These are phyloP conservation scores for Drechslerella dactyloides DNA, from an alignment of 2,329 filamentous ascomycete species.

Conservation along the genomic window DNA sequence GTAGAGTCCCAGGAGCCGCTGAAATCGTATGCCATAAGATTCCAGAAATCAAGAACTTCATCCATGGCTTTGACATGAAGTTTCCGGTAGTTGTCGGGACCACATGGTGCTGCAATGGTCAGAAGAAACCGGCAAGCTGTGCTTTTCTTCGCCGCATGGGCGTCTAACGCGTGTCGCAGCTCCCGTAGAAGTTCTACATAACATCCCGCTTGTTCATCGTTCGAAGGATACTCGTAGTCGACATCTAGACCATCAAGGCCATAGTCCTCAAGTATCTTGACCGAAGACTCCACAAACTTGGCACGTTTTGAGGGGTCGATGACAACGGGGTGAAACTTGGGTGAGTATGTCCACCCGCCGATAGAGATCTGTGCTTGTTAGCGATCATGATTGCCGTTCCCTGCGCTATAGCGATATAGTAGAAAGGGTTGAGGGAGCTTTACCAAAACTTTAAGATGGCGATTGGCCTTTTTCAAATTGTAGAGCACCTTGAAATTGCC, in stretches of 20 bases:
- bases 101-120: conserved; percentile 61
- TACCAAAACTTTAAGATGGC: conserved; percentile 75
- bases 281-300: conserved; percentile 73
- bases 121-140: conserved; percentile 64
- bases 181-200: conserved; percentile 67
- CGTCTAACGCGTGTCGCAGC: conserved; percentile 67
- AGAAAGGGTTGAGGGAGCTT: no score
- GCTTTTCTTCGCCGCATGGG: conserved; percentile 36
- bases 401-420: no score
- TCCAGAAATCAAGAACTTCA: conserved; percentile 73
- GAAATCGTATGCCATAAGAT: conserved; percentile 87
- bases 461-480: conserved; percentile 75
- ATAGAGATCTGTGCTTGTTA: conserved; percentile 65
- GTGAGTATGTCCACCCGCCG: conserved; percentile 79
- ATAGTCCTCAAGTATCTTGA: conserved; percentile 77
- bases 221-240: conserved; percentile 46
- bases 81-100: conserved; percentile 66
- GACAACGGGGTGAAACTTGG: conserved; percentile 66
- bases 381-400: not conserved
- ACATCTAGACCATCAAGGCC: conserved; percentile 77
- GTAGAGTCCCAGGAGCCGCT: conserved; percentile 78
- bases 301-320: conserved; percentile 66
- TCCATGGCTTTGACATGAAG: conserved; percentile 71
- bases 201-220: conserved; percentile 64
- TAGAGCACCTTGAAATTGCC: conserved; percentile 80